Base-by-base conservation (phyloP, 75 land plant genomes). In the Picea glauca region DNA sequence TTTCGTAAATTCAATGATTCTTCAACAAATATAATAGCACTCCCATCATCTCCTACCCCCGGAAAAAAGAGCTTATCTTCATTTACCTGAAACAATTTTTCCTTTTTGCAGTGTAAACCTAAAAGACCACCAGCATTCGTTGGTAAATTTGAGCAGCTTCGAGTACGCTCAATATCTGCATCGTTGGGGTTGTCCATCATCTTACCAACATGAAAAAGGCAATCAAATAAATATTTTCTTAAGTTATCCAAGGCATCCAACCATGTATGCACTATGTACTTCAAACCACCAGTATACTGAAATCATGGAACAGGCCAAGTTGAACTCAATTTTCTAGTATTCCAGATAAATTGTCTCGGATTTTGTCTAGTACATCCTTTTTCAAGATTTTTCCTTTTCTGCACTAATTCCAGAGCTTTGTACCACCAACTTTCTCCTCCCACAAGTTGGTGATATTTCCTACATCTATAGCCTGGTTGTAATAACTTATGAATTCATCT, bases 121-220 rank as follows among this genome's bases (percentile, higher is more conserved):
- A 35, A 35, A 35, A 35, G 38, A 2, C 38, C 38, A 35, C 38
- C 38, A 35, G n/a, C n/a, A n/a, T n/a, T 74, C 35, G 57, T 61
- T 21, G 86, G 75, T 66, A 98, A 94, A 33, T 83, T 86, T 20
- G 83, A 87, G 77, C 98, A 98, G 75, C 83, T 82, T 80, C 93
- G 86, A 64, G 89, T 84, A 79, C 93, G 90, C 46, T 86, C 88
- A 64, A 93, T 79, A 80, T 94, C 93, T 20, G 82, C 87, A 35
- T 87, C 88, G 31, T 58, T 84, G 65, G 99, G 99, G n/a, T 84
- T 89, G 20, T 85, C 88, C 91, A 98, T 90, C 58, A 87, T 84
- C 58, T 80, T 84, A 80, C 93, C 94, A 80, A 95, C 77, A 68
- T 91, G 91, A 59, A 87, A 26, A 60, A 98, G 83, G 38, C 91